Evolutionary conservation across 2,329 filamentous ascomycete species (phyloP).

Genomic region (Colletotrichum eremochloae): DNA sequence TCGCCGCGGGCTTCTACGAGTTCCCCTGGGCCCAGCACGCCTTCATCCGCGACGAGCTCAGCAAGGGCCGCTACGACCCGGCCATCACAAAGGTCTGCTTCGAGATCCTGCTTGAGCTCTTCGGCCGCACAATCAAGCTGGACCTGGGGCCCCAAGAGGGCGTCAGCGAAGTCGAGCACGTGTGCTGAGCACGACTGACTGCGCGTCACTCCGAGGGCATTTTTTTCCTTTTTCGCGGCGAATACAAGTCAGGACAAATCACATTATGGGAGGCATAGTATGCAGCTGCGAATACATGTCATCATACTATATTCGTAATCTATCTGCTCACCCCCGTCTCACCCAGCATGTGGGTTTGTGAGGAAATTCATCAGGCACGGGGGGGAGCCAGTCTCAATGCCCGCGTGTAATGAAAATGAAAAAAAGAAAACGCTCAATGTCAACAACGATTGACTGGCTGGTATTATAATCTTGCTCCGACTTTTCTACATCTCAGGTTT

Average conservation of each 20-base stretch:
- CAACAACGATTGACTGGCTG: conserved; percentile 26
- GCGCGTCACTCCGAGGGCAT: not conserved
- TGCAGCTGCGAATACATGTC: conserved; percentile 37
- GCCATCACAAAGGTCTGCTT: conserved; percentile 90
- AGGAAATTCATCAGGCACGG: conserved; percentile 37
- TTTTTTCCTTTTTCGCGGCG: not conserved
- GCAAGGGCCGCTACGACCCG: conserved; percentile 94
- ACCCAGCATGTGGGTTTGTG: conserved; percentile 19
- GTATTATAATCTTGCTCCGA: conserved; percentile 21
- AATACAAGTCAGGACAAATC: not conserved
- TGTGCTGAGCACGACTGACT: conserved; percentile 69
- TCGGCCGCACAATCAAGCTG: conserved; percentile 81
- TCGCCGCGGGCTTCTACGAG: conserved; percentile 86
- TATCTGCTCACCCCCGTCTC: conserved; percentile 8
- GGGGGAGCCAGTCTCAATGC: conserved; percentile 39
- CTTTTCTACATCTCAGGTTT: not conserved
- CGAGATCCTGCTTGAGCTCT: conserved; percentile 89
- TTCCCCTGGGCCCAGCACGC: conserved; percentile 95
- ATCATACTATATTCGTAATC: conserved; percentile 42
- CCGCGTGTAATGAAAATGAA: conserved; percentile 9
- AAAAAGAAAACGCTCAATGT: conserved; percentile 7
- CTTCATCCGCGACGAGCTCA: conserved; percentile 92
- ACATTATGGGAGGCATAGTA: conserved; percentile 43
- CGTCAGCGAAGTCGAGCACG: conserved; percentile 75
- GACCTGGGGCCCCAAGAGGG: conserved; percentile 80